These are phyloP conservation scores for Metschnikowia continentalis DNA, from an alignment of 805 yeast genomes.

Conservation along the genomic window DNA sequence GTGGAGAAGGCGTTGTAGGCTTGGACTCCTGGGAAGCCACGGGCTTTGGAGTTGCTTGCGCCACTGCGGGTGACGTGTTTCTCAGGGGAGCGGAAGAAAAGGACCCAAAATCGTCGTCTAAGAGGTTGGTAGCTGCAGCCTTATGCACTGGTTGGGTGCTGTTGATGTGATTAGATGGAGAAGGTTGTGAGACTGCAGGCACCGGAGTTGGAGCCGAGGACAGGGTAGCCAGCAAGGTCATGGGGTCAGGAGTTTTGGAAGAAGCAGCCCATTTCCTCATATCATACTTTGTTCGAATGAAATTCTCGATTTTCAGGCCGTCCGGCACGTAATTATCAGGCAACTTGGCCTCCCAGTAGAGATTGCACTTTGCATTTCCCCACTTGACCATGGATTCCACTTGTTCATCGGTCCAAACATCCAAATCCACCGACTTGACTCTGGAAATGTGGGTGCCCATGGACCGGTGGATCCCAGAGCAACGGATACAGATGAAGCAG, in stretches of 20 bases:
- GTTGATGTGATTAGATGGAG: neutral
- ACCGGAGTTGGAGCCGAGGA: neutral
- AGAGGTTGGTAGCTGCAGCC: constrained; percentile 6
- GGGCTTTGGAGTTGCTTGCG: constrained; percentile 6
- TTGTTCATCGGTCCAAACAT: constrained; percentile 95
- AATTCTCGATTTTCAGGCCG: constrained; percentile 78
- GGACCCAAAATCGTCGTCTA: constrained; percentile 42
- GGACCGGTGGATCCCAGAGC: constrained; percentile 93
- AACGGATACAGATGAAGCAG: constrained; percentile 85
- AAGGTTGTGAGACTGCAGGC: constrained; percentile 1
- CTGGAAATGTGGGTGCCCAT: constrained; percentile 94
- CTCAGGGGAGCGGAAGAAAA: constrained; percentile 29
- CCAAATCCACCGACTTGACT: constrained; percentile 91
- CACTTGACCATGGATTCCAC: constrained; percentile 74
- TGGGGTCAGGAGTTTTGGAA: constrained; percentile 57
- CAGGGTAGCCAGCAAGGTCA: constrained; percentile 22
- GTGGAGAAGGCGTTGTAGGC: constrained; percentile 9
- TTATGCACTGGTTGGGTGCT: neutral
- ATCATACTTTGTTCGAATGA: constrained; percentile 89
- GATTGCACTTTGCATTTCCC: constrained; percentile 81
- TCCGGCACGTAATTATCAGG: constrained; percentile 74
- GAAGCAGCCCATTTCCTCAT: constrained; percentile 78
- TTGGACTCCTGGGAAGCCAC: constrained; percentile 7
- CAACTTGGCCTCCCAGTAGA: constrained; percentile 78
- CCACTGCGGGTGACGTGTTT: neutral